These are phyloP conservation scores for Apophysomyces elegans DNA, from an alignment of 371 early-diverging fungal species.

Conservation along the genomic window DNA sequence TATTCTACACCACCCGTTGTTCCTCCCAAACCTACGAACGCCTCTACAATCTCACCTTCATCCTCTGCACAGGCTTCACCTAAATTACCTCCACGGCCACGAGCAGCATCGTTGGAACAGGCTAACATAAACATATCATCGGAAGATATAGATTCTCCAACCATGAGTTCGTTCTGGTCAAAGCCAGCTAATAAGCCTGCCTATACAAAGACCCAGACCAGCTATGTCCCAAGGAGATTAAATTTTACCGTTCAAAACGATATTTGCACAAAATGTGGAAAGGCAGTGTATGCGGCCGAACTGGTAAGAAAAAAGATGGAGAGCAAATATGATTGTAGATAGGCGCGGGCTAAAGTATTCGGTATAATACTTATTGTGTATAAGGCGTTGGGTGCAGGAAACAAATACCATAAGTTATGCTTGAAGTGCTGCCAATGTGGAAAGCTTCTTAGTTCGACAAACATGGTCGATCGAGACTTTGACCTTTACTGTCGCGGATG, in stretches of 20 bases:
- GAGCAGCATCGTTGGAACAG: constrained; percentile 5
- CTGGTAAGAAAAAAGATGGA: constrained; percentile 18
- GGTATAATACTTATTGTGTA: not conserved
- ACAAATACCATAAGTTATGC: constrained; percentile 55
- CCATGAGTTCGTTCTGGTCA: constrained; percentile 26
- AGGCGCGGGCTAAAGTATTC: not conserved
- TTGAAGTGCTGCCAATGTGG: constrained; percentile 48
- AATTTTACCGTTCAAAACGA: constrained; percentile 42
- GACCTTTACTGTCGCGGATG: constrained; percentile 54
- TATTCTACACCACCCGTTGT: constrained; percentile 3
- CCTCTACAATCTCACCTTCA: constrained; percentile 22
- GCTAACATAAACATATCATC: not conserved
- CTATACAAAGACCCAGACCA: constrained; percentile 26
- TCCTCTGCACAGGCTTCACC: constrained; percentile 5
- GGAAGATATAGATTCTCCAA: constrained; percentile 4
- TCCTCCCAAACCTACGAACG: not conserved
- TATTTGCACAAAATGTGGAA: constrained; percentile 47
- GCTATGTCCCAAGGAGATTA: constrained; percentile 49
- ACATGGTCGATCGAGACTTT: constrained; percentile 52
- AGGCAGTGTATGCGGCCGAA: constrained; percentile 56
- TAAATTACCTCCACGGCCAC: constrained; percentile 19
- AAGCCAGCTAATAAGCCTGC: constrained; percentile 2
- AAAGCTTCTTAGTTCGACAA: constrained; percentile 49
- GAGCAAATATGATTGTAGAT: too few relatives aligned
- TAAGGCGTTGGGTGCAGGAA: constrained; percentile 48